These are phyloP conservation scores for Boletus sp. DNA, from an alignment of 768 basidiomycete genomes.

Conservation along the genomic window DNA sequence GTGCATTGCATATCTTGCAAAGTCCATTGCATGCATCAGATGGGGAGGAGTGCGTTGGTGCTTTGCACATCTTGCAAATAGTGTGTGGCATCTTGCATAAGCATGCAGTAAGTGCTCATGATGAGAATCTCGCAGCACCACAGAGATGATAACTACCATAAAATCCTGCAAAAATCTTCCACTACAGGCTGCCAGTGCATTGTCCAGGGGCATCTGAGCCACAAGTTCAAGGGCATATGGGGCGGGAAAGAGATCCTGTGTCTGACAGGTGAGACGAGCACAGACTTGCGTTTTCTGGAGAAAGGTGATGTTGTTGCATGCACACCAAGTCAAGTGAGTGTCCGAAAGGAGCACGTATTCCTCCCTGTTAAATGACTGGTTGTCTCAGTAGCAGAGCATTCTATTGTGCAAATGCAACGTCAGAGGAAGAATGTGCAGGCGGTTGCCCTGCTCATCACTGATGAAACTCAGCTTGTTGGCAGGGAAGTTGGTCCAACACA, in stretches of 20 bases:
- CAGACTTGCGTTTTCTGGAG: conserved; percentile 85
- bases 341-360: background rate
- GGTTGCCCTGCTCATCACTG: no score
- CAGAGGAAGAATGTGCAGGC: conserved; percentile 96
- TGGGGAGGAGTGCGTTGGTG: no score
- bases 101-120: no score
- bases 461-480: conserved; percentile 93
- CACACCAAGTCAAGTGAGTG: conserved; percentile 81
- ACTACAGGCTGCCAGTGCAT: no score
- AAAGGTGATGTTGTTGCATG: conserved; percentile 93
- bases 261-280: conserved; percentile 91
- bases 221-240: conserved; percentile 78
- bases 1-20: no score
- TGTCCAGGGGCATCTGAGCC: conserved; percentile 82
- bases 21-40: no score
- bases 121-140: no score
- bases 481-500: conserved; percentile 96
- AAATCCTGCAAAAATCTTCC: no score
- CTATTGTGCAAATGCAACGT: conserved; percentile 92
- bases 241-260: conserved; percentile 94
- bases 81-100: no score
- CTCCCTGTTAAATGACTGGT: background rate
- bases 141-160: no score
- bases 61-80: no score
- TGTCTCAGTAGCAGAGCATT: conserved; percentile 77